A percentile compares a stretch with the other conserved stretches of the same genome.
These are phyloP conservation scores for Auricularia sp. DNA, from an alignment of 768 basidiomycete species.

Conservation along the genomic window DNA sequence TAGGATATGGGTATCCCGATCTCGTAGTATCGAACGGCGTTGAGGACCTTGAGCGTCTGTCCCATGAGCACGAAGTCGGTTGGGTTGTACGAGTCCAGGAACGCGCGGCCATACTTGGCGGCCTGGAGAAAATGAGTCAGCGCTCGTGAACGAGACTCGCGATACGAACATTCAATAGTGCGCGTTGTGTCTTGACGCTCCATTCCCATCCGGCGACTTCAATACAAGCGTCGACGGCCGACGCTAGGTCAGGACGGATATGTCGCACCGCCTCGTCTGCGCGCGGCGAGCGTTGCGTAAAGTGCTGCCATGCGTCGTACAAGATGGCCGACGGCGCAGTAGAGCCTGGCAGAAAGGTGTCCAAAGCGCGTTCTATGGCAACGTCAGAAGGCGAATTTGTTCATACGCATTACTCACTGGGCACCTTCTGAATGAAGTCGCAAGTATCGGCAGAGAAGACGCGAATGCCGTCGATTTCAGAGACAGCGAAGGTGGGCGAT, in stretches of 20 bases:
- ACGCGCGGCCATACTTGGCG: slow-evolving; percentile 93
- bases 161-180: slow-evolving; percentile 61
- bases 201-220: slow-evolving; percentile 90
- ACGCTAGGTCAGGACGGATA: slow-evolving; percentile 75
- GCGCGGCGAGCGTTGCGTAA: slow-evolving; percentile 73
- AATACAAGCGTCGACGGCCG: slow-evolving; percentile 84
- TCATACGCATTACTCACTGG: slow-evolving; percentile 38
- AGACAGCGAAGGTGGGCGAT: slow-evolving; percentile 65
- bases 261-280: slow-evolving; percentile 87
- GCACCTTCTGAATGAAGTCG: slow-evolving; percentile 91
- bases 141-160: neutral
- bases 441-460: slow-evolving; percentile 68
- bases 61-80: slow-evolving; percentile 90
- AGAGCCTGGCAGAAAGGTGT: slow-evolving; percentile 88
- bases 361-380: slow-evolving; percentile 56
- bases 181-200: slow-evolving; percentile 84
- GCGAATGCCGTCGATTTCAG: slow-evolving; percentile 86
- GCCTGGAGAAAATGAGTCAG: slow-evolving; percentile 40
- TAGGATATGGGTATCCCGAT: slow-evolving; percentile 91
- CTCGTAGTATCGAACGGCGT: slow-evolving; percentile 84
- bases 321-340: slow-evolving; percentile 85
- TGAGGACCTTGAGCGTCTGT: slow-evolving; percentile 84
- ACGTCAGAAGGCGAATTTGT: neutral
- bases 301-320: slow-evolving; percentile 87
- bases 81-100: slow-evolving; percentile 86